These are phyloP conservation scores for Carpediemonas membranifera DNA, from an alignment of 78 protist genomes.

Conservation along the genomic window DNA sequence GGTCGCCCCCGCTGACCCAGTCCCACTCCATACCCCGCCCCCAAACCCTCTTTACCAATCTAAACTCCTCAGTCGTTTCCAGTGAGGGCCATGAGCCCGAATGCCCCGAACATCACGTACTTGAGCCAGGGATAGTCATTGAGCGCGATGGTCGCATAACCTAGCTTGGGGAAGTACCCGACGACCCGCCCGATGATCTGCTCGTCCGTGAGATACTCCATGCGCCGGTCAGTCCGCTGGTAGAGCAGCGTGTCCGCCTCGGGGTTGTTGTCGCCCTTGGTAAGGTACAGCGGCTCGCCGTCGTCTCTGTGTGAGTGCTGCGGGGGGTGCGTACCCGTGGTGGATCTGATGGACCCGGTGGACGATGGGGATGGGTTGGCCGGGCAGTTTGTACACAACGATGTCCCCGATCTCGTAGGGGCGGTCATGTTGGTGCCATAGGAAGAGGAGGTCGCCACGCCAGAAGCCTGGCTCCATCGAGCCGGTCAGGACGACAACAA, in stretches of 20 bases:
- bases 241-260: background rate
- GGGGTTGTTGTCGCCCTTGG: background rate
- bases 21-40: no score
- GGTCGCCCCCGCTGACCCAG: no score
- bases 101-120: background rate
- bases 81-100: background rate
- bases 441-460: background rate
- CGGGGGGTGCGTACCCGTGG: background rate
- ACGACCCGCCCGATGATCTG: background rate
- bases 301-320: background rate
- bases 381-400: background rate
- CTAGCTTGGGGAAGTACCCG: background rate
- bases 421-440: background rate
- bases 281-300: background rate
- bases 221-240: background rate
- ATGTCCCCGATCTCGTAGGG: background rate
- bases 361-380: background rate
- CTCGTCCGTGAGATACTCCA: background rate
- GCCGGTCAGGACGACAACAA: background rate
- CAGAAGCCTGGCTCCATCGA: background rate
- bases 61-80: no score
- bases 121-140: background rate
- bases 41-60: no score
- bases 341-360: background rate
- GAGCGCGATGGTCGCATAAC: background rate